Base-by-base conservation (phyloP, 768 basidiomycete species). In the Trametes meyenii region DNA sequence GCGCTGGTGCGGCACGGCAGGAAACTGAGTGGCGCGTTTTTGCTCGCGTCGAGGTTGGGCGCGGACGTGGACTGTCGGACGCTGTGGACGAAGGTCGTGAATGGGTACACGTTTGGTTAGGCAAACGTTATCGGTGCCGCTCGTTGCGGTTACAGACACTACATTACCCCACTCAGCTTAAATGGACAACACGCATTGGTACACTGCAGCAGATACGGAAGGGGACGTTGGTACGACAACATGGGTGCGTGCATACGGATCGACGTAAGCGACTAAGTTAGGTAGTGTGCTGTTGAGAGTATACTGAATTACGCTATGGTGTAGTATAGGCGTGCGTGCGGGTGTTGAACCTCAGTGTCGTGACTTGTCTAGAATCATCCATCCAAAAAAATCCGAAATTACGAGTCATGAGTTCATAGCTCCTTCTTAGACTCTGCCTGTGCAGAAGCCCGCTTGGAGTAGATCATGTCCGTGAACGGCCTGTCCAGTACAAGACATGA, bases 401-500 rank as follows among this genome's bases (percentile, higher is more conserved):
- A 50, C 48, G 33, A 39, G 45, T 61, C 44, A n/a, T 57, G 19
- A 33, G 26, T 35, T 36, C 7, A 72, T 8, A 73, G 72, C 65
- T 71, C 70, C 61, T 75, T 75, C 58, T 73, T 74, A 35, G 62
- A 40, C 24, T 56, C 49, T 2, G 67, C 62, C 65, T 74, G 70
- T 19, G 69, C 55, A 44, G 66, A 55, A 0, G 78, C 80, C 21
- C 85, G 84, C 52, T 80, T 84, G 36, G 85, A 77, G 71, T 92
- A 92, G 60, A 92, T 92, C 87, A 85, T 89, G 73, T 87, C 84
- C 35, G 90, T 92, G 77, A 92, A 92, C 0, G 90, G 90, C 14
- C 86, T 88, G 43, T n/a, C n/a, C 5, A 60, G 38, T 8, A 13
- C 48, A 14, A 21, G 23, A 13, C 38, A 56, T 48, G 0, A 57